Evolutionary conservation across 257 asterid species (phyloP), one percentile per base, ranked within the genome.

Genomic region (Hygrophila difformis): DNA sequence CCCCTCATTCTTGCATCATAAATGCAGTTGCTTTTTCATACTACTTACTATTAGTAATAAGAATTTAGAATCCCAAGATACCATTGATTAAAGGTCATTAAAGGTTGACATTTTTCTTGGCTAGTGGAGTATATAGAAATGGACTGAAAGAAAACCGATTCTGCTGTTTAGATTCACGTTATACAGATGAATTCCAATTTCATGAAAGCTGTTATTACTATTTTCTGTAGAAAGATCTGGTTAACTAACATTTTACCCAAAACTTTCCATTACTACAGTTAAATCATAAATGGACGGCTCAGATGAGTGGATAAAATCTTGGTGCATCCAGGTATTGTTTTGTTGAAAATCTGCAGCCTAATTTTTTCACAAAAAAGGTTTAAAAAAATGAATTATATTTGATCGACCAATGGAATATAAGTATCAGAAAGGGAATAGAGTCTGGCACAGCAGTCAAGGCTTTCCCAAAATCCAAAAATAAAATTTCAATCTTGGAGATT

Each of bases 391-490:
- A 49, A 23, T 52, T 19, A 9, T 1, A 31, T 42, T 55, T 60
- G 55, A 56, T 63, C 70, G 67, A 62, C 43, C 63, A 47, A 21
- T 52, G 57, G 69, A 49, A 61, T 58, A 41, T 15, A 50, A 38
- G 35, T 21, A 54, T 55, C 57, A 55, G 63, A 49, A 29, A 47
- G 28, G 48, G n/a, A n/a, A 51, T 26, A 39, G 41, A n/a, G 57
- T n/a, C n/a, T n/a, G n/a, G 72, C 67, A 48, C 76, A 60, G 74
- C 76, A 76, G 75, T 62, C 79, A 48, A 69, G 46, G 67, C 58
- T 51, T 19, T 56, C 26, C 39, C n/a, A 8, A 6, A 1, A 3
- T 16, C n/a, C n/a, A 13, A 60, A 53, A 55, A 36, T 10, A 34
- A n/a, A n/a, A n/a, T n/a, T n/a, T n/a, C n/a, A n/a, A n/a, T n/a